phyloP scores from a whole-genome alignment of 352 stramenopile species.

The Globisporangium acanthophoron region DNA sequence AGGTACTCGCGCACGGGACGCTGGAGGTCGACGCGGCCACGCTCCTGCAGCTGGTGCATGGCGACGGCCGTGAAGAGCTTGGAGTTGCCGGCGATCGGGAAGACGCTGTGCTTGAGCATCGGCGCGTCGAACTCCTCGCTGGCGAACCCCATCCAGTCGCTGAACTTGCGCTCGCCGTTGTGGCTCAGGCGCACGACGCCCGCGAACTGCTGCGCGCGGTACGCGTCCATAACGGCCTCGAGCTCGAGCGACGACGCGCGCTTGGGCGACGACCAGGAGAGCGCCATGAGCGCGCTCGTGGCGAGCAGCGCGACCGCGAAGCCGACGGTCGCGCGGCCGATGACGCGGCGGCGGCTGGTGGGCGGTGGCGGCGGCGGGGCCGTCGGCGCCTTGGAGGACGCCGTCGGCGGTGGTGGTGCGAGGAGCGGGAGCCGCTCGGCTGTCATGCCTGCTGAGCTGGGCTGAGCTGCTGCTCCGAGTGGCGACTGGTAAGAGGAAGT shows the following conservation, averaged over 20 bases:
- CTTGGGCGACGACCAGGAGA: conserved; percentile 31
- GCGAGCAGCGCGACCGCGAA: conserved; percentile 28
- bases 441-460: not conserved
- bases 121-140: conserved; percentile 40
- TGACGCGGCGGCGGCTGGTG: conserved; percentile 12
- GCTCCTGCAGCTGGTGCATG: conserved; percentile 60
- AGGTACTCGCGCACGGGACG: conserved; percentile 30
- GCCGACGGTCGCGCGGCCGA: conserved; percentile 30
- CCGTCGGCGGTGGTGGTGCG: not conserved
- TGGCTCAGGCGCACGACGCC: conserved; percentile 44
- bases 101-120: conserved; percentile 45
- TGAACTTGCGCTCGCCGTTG: conserved; percentile 44
- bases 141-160: conserved; percentile 33
- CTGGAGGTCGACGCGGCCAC: conserved; percentile 27
- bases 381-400: conserved; percentile 8
- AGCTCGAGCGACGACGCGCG: conserved; percentile 25
- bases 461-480: too few relatives aligned
- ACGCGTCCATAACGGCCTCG: conserved; percentile 19
- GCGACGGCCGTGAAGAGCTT: conserved; percentile 50
- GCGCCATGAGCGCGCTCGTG: conserved; percentile 25
- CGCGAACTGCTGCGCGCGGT: conserved; percentile 36
- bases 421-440: conserved; percentile 5
- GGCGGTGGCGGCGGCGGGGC: conserved; percentile 13
- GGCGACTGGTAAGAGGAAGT: too few relatives aligned
- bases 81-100: conserved; percentile 52